Conservation (phyloP, 108 stramenopile genomes). For the Cyclotella choctawhatcheeana region DNA sequence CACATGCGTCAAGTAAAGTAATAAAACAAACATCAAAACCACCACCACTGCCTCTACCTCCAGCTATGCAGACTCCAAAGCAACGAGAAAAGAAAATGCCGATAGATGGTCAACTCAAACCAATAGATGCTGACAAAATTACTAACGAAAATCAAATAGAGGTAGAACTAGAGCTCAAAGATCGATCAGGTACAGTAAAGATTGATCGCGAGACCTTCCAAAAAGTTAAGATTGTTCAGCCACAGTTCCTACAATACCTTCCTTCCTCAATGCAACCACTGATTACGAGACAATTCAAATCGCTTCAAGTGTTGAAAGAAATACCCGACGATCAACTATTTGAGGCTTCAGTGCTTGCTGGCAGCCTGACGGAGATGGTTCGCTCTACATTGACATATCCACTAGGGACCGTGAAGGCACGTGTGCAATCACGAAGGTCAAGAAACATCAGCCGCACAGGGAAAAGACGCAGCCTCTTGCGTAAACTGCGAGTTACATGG, state of each 20-base stretch:
- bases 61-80: background rate
- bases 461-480: slow-evolving; percentile 28
- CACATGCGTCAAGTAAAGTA: too few relatives aligned
- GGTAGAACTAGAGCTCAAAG: slow-evolving; percentile 30
- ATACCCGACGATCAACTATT: slow-evolving; percentile 79
- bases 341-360: slow-evolving; percentile 70
- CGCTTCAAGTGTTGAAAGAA: slow-evolving; percentile 55
- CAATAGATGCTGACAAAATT: slow-evolving; percentile 43
- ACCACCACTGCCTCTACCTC: slow-evolving; percentile 4
- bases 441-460: slow-evolving; percentile 26
- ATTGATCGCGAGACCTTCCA: slow-evolving; percentile 46
- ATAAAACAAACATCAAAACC: too few relatives aligned
- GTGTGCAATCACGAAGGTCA: slow-evolving; percentile 65
- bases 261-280: slow-evolving; percentile 44
- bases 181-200: slow-evolving; percentile 26
- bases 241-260: slow-evolving; percentile 39
- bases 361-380: slow-evolving; percentile 71
- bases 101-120: slow-evolving; percentile 29
- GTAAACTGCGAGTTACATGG: slow-evolving; percentile 48
- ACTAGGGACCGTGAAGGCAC: slow-evolving; percentile 71
- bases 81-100: background rate
- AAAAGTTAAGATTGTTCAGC: slow-evolving; percentile 37
- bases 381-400: slow-evolving; percentile 77
- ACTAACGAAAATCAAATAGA: slow-evolving; percentile 41
- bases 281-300: slow-evolving; percentile 36